Evolutionary conservation across 176 grass and related monocot genomes (phyloP), one percentile per base, ranked within the genome.

Genomic region (Cenchrus fungigraminus): DNA sequence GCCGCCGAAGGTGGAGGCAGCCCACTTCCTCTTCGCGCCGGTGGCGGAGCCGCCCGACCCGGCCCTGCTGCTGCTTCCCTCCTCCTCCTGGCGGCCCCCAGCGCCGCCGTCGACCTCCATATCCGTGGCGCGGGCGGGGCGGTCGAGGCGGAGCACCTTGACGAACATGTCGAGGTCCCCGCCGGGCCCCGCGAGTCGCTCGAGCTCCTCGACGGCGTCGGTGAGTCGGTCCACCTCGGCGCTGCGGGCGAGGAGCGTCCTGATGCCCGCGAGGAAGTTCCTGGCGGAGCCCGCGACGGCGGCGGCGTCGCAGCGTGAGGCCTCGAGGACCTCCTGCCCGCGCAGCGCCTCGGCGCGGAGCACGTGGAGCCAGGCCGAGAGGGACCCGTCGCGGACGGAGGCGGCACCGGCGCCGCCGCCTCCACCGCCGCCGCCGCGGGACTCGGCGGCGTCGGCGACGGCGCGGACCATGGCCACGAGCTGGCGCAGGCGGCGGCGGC

Each of bases 131-230:
- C 45, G 57, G 19, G 17, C 32, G 56, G 44, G 1, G 10, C 46
- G 7, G 20, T 86, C 84, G 3, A 86, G 57, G 12, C 29, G 49
- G 6, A 86, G 84, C 1, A 80, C n/a, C 77, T 73, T 31, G 68
- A 86, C 8, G 58, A 86, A 80, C 68, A 55, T 62, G 32, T 73
- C 14, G 31, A 86, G 77, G 77, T 86, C 77, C n/a, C 67, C 84
- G 14, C 84, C 68, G 4, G 77, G 84, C 0, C 76, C 68, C 8
- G 67, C 46, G 2, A 86, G 68, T 31, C 4, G 76, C 77, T 86
- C 84, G 32, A 86, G 77, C 32, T 62, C 56, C 0, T 86, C 77
- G 67, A 86, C 84, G 56, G 84, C 84, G 9, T 55, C 57, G 0
- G 20, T 34, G 58, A 86, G 77, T 32, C 85, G 68, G 68, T 86